These are phyloP conservation scores for Suillus ampliporus DNA, from an alignment of 768 basidiomycete species.

Conservation along the genomic window DNA sequence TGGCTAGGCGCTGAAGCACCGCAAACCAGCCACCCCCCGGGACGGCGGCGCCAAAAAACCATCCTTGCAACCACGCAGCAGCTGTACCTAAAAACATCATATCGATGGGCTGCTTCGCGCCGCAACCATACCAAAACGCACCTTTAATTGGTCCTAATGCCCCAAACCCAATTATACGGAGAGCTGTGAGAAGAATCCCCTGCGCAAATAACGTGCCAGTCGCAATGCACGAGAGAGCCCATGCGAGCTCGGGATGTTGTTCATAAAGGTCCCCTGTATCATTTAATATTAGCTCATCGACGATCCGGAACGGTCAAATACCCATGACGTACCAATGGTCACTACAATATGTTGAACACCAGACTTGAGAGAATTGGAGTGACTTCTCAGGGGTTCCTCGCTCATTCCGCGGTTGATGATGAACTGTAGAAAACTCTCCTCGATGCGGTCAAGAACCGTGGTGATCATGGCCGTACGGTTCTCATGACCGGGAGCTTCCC, in stretches of 20 bases:
- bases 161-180: constrained; percentile 44
- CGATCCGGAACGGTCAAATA: not conserved
- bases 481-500: constrained; percentile 36
- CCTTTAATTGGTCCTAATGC: constrained; percentile 41
- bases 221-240: constrained; percentile 28
- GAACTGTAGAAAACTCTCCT: constrained; percentile 31
- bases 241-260: constrained; percentile 39
- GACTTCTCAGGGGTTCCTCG: constrained; percentile 26
- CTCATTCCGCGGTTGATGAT: constrained; percentile 25
- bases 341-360: constrained; percentile 31
- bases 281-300: not conserved
- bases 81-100: too few relatives aligned
- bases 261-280: constrained; percentile 42
- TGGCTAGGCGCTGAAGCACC: too few relatives aligned
- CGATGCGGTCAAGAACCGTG: constrained; percentile 29
- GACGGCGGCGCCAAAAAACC: too few relatives aligned
- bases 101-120: not conserved
- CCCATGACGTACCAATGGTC: constrained; percentile 21
- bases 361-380: constrained; percentile 32
- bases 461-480: constrained; percentile 27
- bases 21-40: too few relatives aligned
- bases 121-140: constrained; percentile 11
- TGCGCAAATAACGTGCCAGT: constrained; percentile 31
- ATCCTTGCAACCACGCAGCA: too few relatives aligned
- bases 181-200: constrained; percentile 36